Base-by-base conservation (phyloP, 495 filamentous ascomycete genomes). In the Penicillium lividum region DNA sequence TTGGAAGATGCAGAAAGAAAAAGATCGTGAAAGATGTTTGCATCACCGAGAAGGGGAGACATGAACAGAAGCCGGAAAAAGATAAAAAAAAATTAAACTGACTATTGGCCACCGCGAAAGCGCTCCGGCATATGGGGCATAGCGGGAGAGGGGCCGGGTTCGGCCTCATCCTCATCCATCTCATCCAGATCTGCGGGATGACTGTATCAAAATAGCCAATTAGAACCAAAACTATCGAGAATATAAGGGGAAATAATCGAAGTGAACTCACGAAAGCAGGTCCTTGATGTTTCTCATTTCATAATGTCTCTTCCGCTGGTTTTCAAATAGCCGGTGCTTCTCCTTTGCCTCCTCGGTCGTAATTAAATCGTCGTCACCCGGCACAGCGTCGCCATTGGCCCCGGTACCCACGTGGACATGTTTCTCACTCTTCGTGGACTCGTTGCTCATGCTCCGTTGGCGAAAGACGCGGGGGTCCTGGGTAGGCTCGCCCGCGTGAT, bases 261-360 rank as follows among this genome's bases (percentile, higher is more conserved):
- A 15, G 27, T 10, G 8, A 7, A 49, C 83, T 56, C 72, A 89
- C 88, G 92, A 94, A 59, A 98, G 82, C 54, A 98, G 74, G 64
- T 87, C 83, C 61, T 93, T 96, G 25, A 98, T 91, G 68, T 94
- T 89, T 80, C 84, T 92, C 95, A 98, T 98, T 80, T 98, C 95
- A 71, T 98, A 98, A 72, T 98, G 94, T 75, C 84, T 91, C 84
- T 92, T 96, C 71, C 94, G 82, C 80, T 91, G 82, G 76, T 89
- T 80, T 76, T 96, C 93, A 67, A 98, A 98, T 70, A 88, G 82
- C 58, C 83, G 83, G 68, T 98, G 94, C 78, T 97, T 96, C 78
- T 90, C 91, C 57, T 77, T 75, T 63, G 94, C 92, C 72, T 97
- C 93, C 36, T 86, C 81, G 27, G 80, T 86, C 65, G 90, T 79